Base-by-base conservation (phyloP, 208 protist genomes). In the Kentomonas sorsogonicus region DNA sequence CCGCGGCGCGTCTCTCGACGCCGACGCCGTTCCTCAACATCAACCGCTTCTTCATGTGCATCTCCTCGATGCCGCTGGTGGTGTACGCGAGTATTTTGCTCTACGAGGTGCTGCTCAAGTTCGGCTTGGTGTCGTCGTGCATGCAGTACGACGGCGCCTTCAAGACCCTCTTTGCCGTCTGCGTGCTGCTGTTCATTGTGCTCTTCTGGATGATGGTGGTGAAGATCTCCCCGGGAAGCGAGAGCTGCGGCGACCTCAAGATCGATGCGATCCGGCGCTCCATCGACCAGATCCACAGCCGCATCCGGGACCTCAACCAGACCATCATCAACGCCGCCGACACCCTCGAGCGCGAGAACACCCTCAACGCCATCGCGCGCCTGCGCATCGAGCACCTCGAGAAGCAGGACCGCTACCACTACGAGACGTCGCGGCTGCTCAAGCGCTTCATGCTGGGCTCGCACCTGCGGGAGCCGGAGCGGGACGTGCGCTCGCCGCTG, bases 331-430 rank as follows among this genome's bases (percentile, higher is more conserved):
- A 67, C 15, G 74, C 66, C 40, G 63, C 60, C 5, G 75, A 80
- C 38, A 31, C 63, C 0, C 52, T 67, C 1, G 74, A 83, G 26
- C 63, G 75, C 33, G 79, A 91, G 64, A 80, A 74, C 63, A 74
- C 72, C 20, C 68, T 85, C n/a, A 87, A 85, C 54, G 77, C 75
- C 39, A 75, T 79, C 46, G 63, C 79, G 2, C 83, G 74, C 44
- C 64, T 91, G 29, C 79, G 77, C 9, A 74, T 82, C n/a, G 83
- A 91, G 64, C 75, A 79, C 53, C 38, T 87, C 51, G 79, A 86
- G 57, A 86, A 87, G 52, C 79, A 86, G 36, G 69, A 85, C 58
- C 66, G 68, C 55, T 91, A 85, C 65, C 71, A 69, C 66, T 70
- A 73, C 46, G 79, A 79, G 53, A 83, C 66, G 40, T 63, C 78